These are phyloP conservation scores for Scolecobasidium constrictum DNA, from an alignment of 2,329 filamentous ascomycete species.

Conservation along the genomic window DNA sequence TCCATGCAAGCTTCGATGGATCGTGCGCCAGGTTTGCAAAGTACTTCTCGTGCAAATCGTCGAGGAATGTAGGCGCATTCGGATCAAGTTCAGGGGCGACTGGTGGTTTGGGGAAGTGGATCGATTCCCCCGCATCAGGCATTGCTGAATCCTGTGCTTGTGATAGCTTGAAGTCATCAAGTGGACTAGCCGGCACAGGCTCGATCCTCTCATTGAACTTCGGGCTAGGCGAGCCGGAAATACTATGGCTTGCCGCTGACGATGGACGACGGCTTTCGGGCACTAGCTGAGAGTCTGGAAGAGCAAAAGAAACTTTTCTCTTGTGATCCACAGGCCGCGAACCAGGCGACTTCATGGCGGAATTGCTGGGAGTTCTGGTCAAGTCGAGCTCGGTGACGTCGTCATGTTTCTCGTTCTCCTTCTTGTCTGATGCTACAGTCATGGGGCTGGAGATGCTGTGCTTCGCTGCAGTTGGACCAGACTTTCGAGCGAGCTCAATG, in stretches of 20 bases:
- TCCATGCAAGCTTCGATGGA: conserved; percentile 81
- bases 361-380: conserved; percentile 6
- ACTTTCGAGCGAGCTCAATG: not conserved
- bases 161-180: not conserved
- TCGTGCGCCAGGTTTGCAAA: conserved; percentile 82
- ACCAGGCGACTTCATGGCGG: not conserved
- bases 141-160: not conserved
- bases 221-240: not conserved
- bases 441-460: conserved; percentile 6
- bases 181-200: not conserved
- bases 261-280: not conserved
- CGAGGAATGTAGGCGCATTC: conserved; percentile 69
- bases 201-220: not conserved
- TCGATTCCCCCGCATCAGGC: conserved; percentile 18
- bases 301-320: not conserved
- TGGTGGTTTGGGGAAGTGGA: conserved; percentile 50
- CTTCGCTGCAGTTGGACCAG: conserved; percentile 2
- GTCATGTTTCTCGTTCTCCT: not conserved
- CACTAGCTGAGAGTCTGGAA: not conserved
- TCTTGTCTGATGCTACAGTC: not conserved
- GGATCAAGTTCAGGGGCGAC: conserved; percentile 69
- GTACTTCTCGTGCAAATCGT: conserved; percentile 81
- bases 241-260: not conserved
- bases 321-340: not conserved
- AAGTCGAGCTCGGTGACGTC: not conserved